Conservation (phyloP, 495 filamentous ascomycete genomes). For the Xylaria flabelliformis region DNA sequence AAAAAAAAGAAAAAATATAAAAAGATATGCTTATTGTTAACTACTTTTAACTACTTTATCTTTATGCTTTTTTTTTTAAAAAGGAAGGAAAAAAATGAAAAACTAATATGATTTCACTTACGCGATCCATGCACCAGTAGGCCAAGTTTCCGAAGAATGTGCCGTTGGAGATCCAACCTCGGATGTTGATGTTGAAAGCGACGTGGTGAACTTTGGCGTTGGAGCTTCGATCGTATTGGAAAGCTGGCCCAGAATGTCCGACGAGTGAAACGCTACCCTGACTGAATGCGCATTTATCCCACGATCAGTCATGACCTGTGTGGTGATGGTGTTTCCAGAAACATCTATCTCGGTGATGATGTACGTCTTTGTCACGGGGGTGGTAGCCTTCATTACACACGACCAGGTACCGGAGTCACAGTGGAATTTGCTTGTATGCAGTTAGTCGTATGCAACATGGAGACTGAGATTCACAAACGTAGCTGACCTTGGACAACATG, state of each 20-base stretch:
- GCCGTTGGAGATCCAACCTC: neutral
- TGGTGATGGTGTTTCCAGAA: slow-evolving; percentile 30
- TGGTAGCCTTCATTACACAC: neutral
- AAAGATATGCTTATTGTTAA: too few species aligned
- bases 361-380: slow-evolving; percentile 14
- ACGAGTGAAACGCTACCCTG: slow-evolving; percentile 30
- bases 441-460: neutral
- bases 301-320: neutral
- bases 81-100: too few species aligned
- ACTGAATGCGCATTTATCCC: slow-evolving; percentile 34
- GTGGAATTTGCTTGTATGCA: slow-evolving; percentile 9
- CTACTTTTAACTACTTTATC: too few species aligned
- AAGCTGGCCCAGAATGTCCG: slow-evolving; percentile 20
- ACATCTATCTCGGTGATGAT: slow-evolving; percentile 12
- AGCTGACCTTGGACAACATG: neutral
- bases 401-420: slow-evolving; percentile 27
- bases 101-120: too few species aligned
- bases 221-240: neutral
- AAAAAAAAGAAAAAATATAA: too few species aligned
- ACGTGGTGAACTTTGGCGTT: neutral
- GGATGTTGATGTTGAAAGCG: neutral
- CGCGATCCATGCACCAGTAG: neutral
- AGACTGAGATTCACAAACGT: neutral
- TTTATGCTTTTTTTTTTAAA: too few species aligned
- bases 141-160: too few species aligned